phyloP scores from a whole-genome alignment of 2,329 filamentous ascomycete genomes.

The Reticulascus tulasneorum region DNA sequence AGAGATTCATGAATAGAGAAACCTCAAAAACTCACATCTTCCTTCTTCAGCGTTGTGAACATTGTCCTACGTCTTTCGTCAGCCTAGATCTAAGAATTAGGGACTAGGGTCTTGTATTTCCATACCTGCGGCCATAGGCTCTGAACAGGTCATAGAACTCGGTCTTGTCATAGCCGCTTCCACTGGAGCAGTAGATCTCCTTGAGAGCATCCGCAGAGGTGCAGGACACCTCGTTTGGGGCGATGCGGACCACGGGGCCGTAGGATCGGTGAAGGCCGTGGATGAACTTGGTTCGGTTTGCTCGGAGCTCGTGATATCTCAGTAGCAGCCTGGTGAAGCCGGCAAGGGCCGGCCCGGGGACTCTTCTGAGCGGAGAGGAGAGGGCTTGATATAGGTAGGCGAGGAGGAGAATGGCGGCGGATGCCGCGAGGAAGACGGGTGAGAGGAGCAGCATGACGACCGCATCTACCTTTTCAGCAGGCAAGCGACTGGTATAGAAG shows the following conservation, averaged over 20 bases:
- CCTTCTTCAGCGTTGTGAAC: conserved; percentile 55
- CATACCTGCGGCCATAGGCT: conserved; percentile 52
- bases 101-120: neutral
- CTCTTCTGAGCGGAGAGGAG: conserved; percentile 31
- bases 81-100: too few species aligned
- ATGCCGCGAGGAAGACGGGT: conserved; percentile 12
- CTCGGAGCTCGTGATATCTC: conserved; percentile 54
- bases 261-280: conserved; percentile 52
- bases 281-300: conserved; percentile 49
- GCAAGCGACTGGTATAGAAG: neutral
- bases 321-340: conserved; percentile 47
- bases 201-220: conserved; percentile 52
- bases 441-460: conserved; percentile 16
- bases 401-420: conserved; percentile 4
- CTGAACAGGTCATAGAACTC: conserved; percentile 60
- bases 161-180: conserved; percentile 62
- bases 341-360: conserved; percentile 47
- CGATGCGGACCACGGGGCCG: conserved; percentile 54
- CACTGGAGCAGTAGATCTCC: conserved; percentile 59
- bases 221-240: conserved; percentile 57
- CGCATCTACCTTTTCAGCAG: neutral
- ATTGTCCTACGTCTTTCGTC: conserved; percentile 45
- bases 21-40: conserved; percentile 35
- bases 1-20: neutral
- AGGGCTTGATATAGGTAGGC: conserved; percentile 18